These are phyloP conservation scores for Rhizophora apiculata DNA, from an alignment of 345 rosid species.

Conservation along the genomic window DNA sequence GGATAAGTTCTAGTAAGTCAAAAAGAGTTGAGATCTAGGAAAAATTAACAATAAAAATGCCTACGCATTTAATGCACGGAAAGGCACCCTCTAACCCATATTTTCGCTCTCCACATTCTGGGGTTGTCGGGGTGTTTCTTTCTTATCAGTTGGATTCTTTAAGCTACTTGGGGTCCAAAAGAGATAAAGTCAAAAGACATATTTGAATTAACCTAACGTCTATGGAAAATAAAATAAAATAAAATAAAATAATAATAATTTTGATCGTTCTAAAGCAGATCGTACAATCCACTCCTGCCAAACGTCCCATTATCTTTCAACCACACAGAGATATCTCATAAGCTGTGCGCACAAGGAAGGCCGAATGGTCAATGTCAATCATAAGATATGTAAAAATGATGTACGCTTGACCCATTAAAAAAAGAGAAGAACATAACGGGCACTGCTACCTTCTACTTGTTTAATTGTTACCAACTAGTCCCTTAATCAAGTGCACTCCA, in stretches of 20 bases:
- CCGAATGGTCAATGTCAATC: constrained; percentile 12
- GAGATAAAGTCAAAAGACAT: no score
- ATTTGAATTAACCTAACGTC: neutral
- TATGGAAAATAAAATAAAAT: neutral
- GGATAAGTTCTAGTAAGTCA: neutral
- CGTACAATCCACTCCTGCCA: neutral
- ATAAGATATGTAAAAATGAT: no score
- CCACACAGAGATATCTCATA: constrained; percentile 18
- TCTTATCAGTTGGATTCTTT: constrained; percentile 6
- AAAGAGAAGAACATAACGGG: no score
- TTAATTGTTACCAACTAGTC: no score
- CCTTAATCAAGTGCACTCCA: no score
- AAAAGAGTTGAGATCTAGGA: neutral
- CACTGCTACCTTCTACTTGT: no score
- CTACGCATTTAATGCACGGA: constrained; percentile 28
- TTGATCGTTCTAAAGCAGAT: neutral
- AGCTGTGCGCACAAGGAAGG: constrained; percentile 20
- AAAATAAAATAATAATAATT: neutral
- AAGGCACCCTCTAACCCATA: constrained; percentile 15
- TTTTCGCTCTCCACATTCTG: neutral
- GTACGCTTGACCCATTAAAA: no score
- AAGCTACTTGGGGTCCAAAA: no score
- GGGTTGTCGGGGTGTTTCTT: neutral
- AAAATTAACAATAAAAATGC: constrained; percentile 13
- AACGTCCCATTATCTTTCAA: constrained; percentile 12